Percentiles rank a stretch among this genome's conserved stretches.
Evolutionary conservation across 2,329 filamentous ascomycete genomes (phyloP).

Genomic region (Coleophoma eucalyptorum): DNA sequence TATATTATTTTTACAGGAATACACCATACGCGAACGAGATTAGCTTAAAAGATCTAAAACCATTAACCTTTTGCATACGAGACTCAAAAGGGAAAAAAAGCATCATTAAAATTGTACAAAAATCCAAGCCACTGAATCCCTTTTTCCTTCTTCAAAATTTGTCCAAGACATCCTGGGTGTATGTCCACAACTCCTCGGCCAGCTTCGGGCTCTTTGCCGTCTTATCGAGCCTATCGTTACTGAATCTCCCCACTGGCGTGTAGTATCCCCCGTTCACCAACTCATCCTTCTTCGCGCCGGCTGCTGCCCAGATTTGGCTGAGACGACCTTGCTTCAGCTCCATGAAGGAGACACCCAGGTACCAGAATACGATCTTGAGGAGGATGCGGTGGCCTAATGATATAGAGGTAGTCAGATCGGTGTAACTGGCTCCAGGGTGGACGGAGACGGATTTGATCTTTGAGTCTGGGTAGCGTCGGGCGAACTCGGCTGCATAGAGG

Average conservation of each 20-base stretch:
- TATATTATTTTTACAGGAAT: too few species aligned
- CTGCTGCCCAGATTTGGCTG: slow-evolving; percentile 38
- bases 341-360: neutral
- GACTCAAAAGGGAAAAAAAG: too few species aligned
- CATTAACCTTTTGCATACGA: too few species aligned
- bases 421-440: slow-evolving; percentile 32
- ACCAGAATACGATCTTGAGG: too few species aligned
- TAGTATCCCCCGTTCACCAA: slow-evolving; percentile 30
- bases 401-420: slow-evolving; percentile 4
- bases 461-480: slow-evolving; percentile 29
- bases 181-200: slow-evolving; percentile 33
- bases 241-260: slow-evolving; percentile 27
- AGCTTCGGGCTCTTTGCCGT: slow-evolving; percentile 24
- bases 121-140: too few species aligned
- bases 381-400: neutral
- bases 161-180: slow-evolving; percentile 22
- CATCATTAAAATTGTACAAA: too few species aligned
- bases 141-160: too few species aligned
- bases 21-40: too few species aligned
- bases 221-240: slow-evolving; percentile 16
- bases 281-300: slow-evolving; percentile 21
- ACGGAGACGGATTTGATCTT: slow-evolving; percentile 32
- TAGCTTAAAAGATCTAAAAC: too few species aligned
- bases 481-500: slow-evolving; percentile 37
- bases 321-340: slow-evolving; percentile 12